Evolutionary conservation across 495 filamentous ascomycete genomes (phyloP).

Genomic region (Xylaria venustula): DNA sequence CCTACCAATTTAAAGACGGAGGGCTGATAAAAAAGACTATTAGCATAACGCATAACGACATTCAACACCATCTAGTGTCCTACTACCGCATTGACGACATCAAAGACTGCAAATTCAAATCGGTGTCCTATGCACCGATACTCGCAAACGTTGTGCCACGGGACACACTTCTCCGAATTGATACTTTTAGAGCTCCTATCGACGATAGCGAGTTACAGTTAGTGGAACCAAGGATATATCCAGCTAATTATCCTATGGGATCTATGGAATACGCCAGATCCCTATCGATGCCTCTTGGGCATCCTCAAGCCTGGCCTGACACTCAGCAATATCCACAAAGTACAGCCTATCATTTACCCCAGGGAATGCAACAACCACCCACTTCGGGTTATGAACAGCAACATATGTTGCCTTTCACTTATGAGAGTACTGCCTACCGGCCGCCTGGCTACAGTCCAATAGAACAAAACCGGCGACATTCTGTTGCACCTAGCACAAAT

Average conservation of each 20-base stretch:
- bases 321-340: not conserved
- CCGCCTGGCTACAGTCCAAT: not conserved
- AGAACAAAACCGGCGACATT: not conserved
- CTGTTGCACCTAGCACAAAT: not conserved
- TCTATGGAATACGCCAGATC: not conserved
- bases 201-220: constrained; percentile 44
- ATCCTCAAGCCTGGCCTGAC: not conserved
- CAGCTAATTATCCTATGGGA: too few relatives aligned
- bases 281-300: not conserved
- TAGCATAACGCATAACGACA: constrained; percentile 65
- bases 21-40: constrained; percentile 93
- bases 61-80: constrained; percentile 79
- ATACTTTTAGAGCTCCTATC: constrained; percentile 69
- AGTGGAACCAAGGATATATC: too few relatives aligned
- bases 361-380: not conserved
- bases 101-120: constrained; percentile 56
- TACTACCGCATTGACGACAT: constrained; percentile 85
- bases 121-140: constrained; percentile 42
- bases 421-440: not conserved
- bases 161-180: constrained; percentile 57
- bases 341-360: not conserved
- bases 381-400: not conserved
- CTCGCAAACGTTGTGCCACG: constrained; percentile 49
- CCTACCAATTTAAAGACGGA: constrained; percentile 80
- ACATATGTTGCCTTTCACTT: not conserved